Evolutionary conservation across 2,329 filamentous ascomycete species (phyloP), one percentile per base, ranked within the genome.

Genomic region (Bipolaris victoriae): DNA sequence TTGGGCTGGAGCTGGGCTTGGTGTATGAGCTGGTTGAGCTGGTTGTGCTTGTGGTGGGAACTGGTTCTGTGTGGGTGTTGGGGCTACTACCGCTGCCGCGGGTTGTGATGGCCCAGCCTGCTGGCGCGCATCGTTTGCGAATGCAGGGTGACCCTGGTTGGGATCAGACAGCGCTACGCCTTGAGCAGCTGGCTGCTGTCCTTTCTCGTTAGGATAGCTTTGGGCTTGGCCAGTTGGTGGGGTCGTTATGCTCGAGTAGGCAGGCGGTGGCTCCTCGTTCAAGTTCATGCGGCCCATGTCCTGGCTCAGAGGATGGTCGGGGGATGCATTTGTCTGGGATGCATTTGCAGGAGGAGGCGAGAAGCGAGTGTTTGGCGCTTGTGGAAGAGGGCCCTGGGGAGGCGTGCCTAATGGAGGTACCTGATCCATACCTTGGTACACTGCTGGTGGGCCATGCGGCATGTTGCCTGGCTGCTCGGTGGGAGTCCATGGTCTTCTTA

Each of bases 381-480:
- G 71, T 20, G 72, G 70, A 29, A 71, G 67, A 37, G 69, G 66
- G 7, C 69, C 72, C 44, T 73, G 69, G n/a, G 69, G 71, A 59
- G 64, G 79, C 77, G 66, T 81, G 77, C 31, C 76, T 69, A 52
- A 78, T 74, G 56, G 64, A 22, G 65, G 66, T 7, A 93, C 87
- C 60, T 90, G 88, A 63, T 88, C 89, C 50, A 86, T 85, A 6
- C 95, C 95, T 77, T 97, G 94, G 67, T 97, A 98, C 1, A 96
- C 90, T 0, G 90, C 92, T 0, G 94, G 92, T 29, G 92, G 92
- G 0, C 93, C 93, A 78, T 97, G 92, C 5, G 92, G 91, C 50
- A 92, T 89, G 60, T 88, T 89, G 31, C 92, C 92, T 1, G 93
- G 92, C 55, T 88, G 84, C 75, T 99, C 95, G 3, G 95, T 98